phyloP scores from a whole-genome alignment of 176 grass and related monocot species.

The Saccharum officinarum region DNA sequence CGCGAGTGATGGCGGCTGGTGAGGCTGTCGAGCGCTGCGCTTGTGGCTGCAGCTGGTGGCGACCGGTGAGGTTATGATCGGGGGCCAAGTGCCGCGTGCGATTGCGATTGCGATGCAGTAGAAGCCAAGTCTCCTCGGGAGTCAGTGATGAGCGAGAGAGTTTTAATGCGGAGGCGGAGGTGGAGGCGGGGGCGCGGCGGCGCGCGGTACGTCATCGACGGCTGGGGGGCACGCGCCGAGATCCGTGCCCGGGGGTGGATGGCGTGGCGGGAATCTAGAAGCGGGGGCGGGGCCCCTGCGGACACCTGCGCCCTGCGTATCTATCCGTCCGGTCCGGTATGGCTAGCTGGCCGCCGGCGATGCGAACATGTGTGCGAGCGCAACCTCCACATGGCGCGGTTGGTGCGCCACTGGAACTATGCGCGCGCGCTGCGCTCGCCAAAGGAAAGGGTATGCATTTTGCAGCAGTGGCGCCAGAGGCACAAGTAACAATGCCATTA shows the following conservation, averaged over 20 bases:
- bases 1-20: slow-evolving; percentile 3
- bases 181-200: slow-evolving; percentile 22
- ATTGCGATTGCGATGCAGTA: not conserved
- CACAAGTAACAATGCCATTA: slow-evolving; percentile 10
- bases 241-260: slow-evolving; percentile 15
- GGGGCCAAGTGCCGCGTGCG: not conserved
- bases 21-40: slow-evolving; percentile 8
- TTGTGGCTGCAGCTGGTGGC: not conserved
- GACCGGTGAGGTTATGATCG: not conserved
- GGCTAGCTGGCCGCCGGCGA: not conserved
- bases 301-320: slow-evolving; percentile 9
- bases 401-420: slow-evolving; percentile 11
- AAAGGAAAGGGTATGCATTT: not conserved
- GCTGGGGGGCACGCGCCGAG: not conserved
- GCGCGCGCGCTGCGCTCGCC: not conserved
- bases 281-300: not conserved
- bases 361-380: slow-evolving; percentile 26
- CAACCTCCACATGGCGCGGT: slow-evolving; percentile 43
- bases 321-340: not conserved
- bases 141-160: not conserved
- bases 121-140: slow-evolving; percentile 31
- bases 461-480: not conserved
- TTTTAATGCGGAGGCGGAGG: not conserved
- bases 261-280: not conserved
- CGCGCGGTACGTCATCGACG: not conserved